phyloP scores from a whole-genome alignment of 495 filamentous ascomycete species.

The Alectoria sarmentosa region DNA sequence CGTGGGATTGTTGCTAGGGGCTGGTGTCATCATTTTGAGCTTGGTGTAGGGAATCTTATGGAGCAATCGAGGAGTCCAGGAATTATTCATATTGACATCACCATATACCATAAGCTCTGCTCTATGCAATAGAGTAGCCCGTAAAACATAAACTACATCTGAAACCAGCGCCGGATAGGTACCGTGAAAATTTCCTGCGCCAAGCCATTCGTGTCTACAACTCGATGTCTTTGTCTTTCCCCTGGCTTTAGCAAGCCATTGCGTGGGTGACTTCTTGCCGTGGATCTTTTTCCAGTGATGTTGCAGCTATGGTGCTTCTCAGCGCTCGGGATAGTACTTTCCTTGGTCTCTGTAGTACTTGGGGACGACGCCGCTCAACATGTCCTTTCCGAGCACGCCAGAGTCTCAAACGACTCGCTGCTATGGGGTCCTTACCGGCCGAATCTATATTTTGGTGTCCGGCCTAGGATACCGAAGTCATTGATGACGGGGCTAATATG shows the following conservation, averaged over 20 bases:
- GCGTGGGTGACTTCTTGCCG: background rate
- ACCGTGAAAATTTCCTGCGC: background rate
- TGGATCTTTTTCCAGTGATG: background rate
- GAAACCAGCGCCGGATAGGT: conserved; percentile 8
- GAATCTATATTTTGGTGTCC: conserved; percentile 91
- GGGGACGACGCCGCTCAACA: conserved; percentile 16
- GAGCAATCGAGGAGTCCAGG: background rate
- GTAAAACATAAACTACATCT: too few species aligned
- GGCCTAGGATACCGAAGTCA: conserved; percentile 80
- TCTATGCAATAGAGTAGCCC: background rate
- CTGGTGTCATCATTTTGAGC: background rate
- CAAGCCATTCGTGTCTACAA: conserved; percentile 2
- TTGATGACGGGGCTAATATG: conserved; percentile 82
- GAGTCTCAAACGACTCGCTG: conserved; percentile 71
- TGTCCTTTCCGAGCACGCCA: conserved; percentile 31
- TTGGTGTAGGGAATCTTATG: background rate
- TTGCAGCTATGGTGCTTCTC: conserved; percentile 10
- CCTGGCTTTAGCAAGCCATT: background rate
- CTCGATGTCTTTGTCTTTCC: background rate
- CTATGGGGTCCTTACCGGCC: conserved; percentile 96
- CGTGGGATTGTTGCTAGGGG: background rate
- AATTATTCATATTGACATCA: background rate
- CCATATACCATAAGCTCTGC: background rate
- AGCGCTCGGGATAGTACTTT: conserved; percentile 5
- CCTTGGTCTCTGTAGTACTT: conserved; percentile 3